These are phyloP conservation scores for Vaccinium darrowii DNA, from an alignment of 148 eudicot genomes.

Conservation along the genomic window DNA sequence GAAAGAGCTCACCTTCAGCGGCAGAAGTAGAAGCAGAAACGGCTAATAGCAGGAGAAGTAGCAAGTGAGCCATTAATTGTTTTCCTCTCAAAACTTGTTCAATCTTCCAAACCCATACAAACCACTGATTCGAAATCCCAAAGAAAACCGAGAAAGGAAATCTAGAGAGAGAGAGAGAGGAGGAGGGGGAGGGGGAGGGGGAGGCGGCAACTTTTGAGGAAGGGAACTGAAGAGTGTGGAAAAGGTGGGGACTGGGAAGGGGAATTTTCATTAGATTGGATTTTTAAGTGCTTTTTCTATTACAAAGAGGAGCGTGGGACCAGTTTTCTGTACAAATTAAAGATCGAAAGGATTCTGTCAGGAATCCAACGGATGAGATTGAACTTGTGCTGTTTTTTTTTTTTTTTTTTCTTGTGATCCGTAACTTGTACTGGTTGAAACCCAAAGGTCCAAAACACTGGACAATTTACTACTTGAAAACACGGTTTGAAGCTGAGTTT, in stretches of 20 bases:
- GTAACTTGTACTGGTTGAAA: neutral
- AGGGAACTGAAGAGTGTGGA: neutral
- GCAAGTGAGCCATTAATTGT: conserved; percentile 26
- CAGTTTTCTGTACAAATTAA: neutral
- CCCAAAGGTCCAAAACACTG: neutral
- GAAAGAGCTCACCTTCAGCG: conserved; percentile 33
- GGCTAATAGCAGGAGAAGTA: conserved; percentile 20
- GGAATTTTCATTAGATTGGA: neutral
- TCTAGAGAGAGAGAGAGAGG: neutral
- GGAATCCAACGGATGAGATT: conserved; percentile 6
- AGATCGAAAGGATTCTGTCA: neutral
- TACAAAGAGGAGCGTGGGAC: neutral
- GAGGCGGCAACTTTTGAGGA: neutral
- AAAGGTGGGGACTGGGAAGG: neutral
- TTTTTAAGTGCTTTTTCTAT: neutral
- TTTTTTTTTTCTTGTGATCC: no score
- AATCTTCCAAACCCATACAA: neutral
- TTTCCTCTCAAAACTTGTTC: conserved; percentile 18
- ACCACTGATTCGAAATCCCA: neutral
- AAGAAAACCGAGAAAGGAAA: neutral
- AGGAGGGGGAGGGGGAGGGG: neutral
- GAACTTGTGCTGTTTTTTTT: neutral
- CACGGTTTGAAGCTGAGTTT: neutral
- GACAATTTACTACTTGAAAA: no score
- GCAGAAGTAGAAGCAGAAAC: conserved; percentile 29